phyloP scores from a whole-genome alignment of 257 asterid genomes.

The Paraleonurus japonicus region DNA sequence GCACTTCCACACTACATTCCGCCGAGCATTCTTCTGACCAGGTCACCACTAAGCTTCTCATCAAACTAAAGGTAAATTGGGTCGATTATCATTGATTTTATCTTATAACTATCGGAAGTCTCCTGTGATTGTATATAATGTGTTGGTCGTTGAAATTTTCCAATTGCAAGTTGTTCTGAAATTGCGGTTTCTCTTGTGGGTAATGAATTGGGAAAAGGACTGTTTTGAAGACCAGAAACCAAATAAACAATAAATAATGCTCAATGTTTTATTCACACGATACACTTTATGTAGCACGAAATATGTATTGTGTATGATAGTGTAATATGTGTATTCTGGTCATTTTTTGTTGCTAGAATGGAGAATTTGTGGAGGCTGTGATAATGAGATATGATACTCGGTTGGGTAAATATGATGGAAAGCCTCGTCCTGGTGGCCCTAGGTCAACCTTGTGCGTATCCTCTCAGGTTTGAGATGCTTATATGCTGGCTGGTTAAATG shows the following conservation, averaged over 20 bases:
- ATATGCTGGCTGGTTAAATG: background rate
- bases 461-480: slow-evolving; percentile 64
- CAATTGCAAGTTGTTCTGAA: background rate
- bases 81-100: background rate
- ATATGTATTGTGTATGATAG: background rate
- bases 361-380: slow-evolving; percentile 90
- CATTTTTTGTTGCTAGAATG: slow-evolving; percentile 52
- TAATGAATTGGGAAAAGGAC: background rate
- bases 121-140: slow-evolving; percentile 7
- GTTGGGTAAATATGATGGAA: slow-evolving; percentile 73
- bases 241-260: background rate
- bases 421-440: slow-evolving; percentile 92
- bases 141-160: background rate
- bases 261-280: background rate
- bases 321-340: background rate
- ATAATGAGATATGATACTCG: slow-evolving; percentile 91
- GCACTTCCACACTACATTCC: slow-evolving; percentile 67
- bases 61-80: slow-evolving; percentile 65
- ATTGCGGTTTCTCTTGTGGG: background rate
- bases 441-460: slow-evolving; percentile 95
- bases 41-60: slow-evolving; percentile 93
- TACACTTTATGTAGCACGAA: background rate
- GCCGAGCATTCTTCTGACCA: slow-evolving; percentile 66
- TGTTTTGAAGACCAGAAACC: background rate
- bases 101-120: background rate